Evolutionary conservation across 2,329 filamentous ascomycete genomes (phyloP).

Genomic region (Fusarium musae): DNA sequence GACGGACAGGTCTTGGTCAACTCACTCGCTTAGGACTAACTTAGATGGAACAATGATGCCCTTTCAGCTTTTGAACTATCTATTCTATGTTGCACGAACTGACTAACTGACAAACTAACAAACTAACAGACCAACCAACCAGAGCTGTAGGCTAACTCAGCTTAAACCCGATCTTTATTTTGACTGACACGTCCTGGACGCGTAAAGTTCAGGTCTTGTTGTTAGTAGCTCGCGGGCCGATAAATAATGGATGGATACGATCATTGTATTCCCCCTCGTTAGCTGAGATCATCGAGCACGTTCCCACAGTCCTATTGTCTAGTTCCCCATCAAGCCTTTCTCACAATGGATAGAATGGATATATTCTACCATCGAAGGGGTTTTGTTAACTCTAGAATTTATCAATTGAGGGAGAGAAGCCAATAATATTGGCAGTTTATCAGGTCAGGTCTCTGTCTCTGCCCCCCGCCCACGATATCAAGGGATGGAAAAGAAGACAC

Average conservation of each 20-base stretch:
- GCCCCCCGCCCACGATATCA: constrained; percentile 17
- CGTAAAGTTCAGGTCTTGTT: constrained; percentile 13
- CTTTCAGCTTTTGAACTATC: constrained; percentile 21
- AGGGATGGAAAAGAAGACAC: constrained; percentile 23
- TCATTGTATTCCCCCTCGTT: constrained; percentile 20
- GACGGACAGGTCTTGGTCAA: constrained; percentile 42
- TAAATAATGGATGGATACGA: constrained; percentile 22
- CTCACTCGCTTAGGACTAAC: constrained; percentile 40
- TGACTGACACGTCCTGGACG: constrained; percentile 22
- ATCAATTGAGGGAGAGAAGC: constrained; percentile 30
- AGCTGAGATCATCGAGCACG: constrained; percentile 1
- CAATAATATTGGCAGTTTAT: constrained; percentile 40
- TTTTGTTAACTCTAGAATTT: not conserved
- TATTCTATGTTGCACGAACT: not conserved
- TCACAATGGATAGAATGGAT: constrained; percentile 18
- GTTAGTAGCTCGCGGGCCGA: constrained; percentile 20
- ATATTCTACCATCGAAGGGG: constrained; percentile 17
- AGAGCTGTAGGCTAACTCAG: not conserved
- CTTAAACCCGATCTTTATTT: constrained; percentile 2
- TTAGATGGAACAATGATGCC: constrained; percentile 43
- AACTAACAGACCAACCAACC: not conserved
- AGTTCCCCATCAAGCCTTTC: not conserved
- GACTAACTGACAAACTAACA: not conserved
- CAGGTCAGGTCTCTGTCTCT: constrained; percentile 10
- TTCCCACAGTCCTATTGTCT: constrained; percentile 31